Evolutionary conservation across 2,329 filamentous ascomycete species (phyloP).

Genomic region (Alternaria consortialis): DNA sequence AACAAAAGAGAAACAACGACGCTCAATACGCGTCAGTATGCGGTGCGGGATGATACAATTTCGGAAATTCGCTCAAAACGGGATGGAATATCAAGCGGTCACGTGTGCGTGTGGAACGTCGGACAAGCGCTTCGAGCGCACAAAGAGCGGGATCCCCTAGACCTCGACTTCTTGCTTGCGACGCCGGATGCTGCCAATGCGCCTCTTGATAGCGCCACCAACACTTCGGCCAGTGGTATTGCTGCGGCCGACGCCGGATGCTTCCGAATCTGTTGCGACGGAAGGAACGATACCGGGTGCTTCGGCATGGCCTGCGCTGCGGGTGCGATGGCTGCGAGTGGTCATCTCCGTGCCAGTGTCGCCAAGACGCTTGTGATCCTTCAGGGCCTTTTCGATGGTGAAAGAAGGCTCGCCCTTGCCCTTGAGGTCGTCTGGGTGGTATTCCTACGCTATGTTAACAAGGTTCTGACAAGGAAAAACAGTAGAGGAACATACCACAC

Average conservation of each 20-base stretch:
- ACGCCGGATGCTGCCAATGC: slow-evolving; percentile 57
- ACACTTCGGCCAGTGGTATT: slow-evolving; percentile 50
- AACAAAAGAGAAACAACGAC: not conserved
- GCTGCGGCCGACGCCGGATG: slow-evolving; percentile 41
- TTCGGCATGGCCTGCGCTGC: slow-evolving; percentile 47
- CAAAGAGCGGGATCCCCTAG: slow-evolving; percentile 24
- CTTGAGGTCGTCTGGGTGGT: slow-evolving; percentile 79
- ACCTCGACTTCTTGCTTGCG: slow-evolving; percentile 40
- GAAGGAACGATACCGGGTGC: slow-evolving; percentile 29
- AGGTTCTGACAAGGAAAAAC: not conserved
- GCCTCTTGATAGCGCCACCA: slow-evolving; percentile 56
- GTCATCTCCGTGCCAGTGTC: slow-evolving; percentile 56
- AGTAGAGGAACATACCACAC: slow-evolving; percentile 67
- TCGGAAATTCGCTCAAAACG: not conserved
- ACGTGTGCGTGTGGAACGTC: not conserved
- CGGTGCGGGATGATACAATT: slow-evolving; percentile 11
- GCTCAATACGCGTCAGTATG: not conserved
- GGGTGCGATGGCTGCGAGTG: slow-evolving; percentile 48
- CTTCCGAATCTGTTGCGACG: slow-evolving; percentile 42
- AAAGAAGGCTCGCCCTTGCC: slow-evolving; percentile 83
- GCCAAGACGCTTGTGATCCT: slow-evolving; percentile 63
- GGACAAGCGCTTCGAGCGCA: not conserved
- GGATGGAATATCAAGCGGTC: not conserved
- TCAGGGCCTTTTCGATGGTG: slow-evolving; percentile 72
- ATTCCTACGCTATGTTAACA: slow-evolving; percentile 55